These are phyloP conservation scores for Phialophora expanda DNA, from an alignment of 2,329 filamentous ascomycete species.

Conservation along the genomic window DNA sequence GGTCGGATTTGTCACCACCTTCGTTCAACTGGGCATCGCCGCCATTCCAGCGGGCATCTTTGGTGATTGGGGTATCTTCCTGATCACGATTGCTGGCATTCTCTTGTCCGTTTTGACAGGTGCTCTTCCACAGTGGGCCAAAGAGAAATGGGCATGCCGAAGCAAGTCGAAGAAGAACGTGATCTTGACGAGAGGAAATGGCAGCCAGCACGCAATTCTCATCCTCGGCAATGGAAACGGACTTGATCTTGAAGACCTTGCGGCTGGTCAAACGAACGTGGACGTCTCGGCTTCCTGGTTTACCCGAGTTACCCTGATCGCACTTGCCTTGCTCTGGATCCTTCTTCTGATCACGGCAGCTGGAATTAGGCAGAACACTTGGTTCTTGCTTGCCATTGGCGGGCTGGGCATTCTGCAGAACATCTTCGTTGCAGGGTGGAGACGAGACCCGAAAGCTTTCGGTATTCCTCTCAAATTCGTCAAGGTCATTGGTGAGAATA, in stretches of 20 bases:
- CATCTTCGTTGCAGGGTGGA: slow-evolving; percentile 43
- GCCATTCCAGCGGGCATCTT: slow-evolving; percentile 42
- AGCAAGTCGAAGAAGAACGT: slow-evolving; percentile 38
- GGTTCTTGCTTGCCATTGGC: slow-evolving; percentile 48
- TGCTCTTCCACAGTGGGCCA: slow-evolving; percentile 48
- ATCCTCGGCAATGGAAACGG: slow-evolving; percentile 43
- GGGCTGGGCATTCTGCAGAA: slow-evolving; percentile 50
- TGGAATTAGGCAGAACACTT: slow-evolving; percentile 45
- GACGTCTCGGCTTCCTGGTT: slow-evolving; percentile 25
- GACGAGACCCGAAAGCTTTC: slow-evolving; percentile 42
- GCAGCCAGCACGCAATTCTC: slow-evolving; percentile 46
- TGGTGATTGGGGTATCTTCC: slow-evolving; percentile 47
- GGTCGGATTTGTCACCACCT: slow-evolving; percentile 39
- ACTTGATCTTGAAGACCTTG: slow-evolving; percentile 50
- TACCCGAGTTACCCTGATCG: slow-evolving; percentile 35
- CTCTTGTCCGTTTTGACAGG: slow-evolving; percentile 44
- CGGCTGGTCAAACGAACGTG: slow-evolving; percentile 32
- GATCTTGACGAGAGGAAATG: slow-evolving; percentile 48
- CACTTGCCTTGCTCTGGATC: slow-evolving; percentile 46
- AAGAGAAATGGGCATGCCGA: slow-evolving; percentile 50
- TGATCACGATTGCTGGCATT: slow-evolving; percentile 47
- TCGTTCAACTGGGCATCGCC: slow-evolving; percentile 45
- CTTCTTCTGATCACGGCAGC: slow-evolving; percentile 47
- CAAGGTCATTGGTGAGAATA: slow-evolving; percentile 41
- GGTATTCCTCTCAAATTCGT: slow-evolving; percentile 43